A percentile compares a stretch with the other conserved stretches of the same genome.
Conservation (phyloP, 2,329 filamentous ascomycete species). For the Cyanodermella asteris region DNA sequence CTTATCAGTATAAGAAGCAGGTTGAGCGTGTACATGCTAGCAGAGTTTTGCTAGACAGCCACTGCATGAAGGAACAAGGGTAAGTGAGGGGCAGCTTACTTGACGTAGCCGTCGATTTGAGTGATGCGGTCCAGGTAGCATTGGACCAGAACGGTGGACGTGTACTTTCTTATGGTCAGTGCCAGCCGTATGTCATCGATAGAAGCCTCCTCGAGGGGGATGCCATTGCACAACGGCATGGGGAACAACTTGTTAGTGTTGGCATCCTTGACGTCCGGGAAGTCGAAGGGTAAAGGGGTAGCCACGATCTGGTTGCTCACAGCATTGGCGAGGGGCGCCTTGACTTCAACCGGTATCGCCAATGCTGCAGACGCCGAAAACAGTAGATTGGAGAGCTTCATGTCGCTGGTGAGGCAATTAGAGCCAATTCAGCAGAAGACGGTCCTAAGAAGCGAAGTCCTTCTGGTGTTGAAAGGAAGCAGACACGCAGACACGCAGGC, state of each 20-base stretch:
- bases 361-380: no score
- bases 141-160: slow-evolving; percentile 33
- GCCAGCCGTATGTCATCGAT: slow-evolving; percentile 44
- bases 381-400: no score
- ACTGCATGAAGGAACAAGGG: background rate
- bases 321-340: no score
- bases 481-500: no score
- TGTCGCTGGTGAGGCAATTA: no score
- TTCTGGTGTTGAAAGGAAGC: no score
- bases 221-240: slow-evolving; percentile 38
- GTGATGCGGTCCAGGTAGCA: slow-evolving; percentile 40
- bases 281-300: slow-evolving; percentile 16
- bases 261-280: slow-evolving; percentile 16
- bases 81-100: slow-evolving; percentile 29
- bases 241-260: slow-evolving; percentile 27
- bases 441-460: no score
- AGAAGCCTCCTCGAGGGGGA: slow-evolving; percentile 44
- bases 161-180: slow-evolving; percentile 32
- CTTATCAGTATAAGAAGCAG: background rate
- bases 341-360: no score
- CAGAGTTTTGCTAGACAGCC: background rate
- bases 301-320: no score
- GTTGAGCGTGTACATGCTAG: background rate
- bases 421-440: no score
- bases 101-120: slow-evolving; percentile 43